Percentiles rank a stretch among this genome's conserved stretches.
Conservation (phyloP, 306 rosid genomes). For the Lotus japonicus region DNA sequence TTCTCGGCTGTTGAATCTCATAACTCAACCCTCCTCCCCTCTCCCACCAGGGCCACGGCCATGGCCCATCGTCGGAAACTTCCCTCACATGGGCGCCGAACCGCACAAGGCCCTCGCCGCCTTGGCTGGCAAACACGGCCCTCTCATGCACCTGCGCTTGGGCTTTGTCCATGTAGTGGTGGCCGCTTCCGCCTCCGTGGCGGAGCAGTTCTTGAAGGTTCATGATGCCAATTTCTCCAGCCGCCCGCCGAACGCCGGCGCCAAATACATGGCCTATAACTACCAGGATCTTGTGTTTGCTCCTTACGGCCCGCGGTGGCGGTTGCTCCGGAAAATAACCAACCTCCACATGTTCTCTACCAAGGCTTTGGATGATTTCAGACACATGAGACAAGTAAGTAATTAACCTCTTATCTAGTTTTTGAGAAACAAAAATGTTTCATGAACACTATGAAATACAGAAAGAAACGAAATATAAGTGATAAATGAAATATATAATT, state of each 20-base stretch:
- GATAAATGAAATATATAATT: no score
- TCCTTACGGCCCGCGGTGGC: slow-evolving; percentile 73
- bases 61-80: slow-evolving; percentile 73
- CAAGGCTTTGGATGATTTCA: slow-evolving; percentile 64
- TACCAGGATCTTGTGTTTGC: slow-evolving; percentile 64
- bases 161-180: slow-evolving; percentile 59
- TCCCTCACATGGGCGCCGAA: slow-evolving; percentile 52
- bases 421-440: no score
- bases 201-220: slow-evolving; percentile 50
- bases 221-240: slow-evolving; percentile 60
- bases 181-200: slow-evolving; percentile 67
- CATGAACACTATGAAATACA: no score
- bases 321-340: slow-evolving; percentile 65
- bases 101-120: slow-evolving; percentile 63
- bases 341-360: slow-evolving; percentile 66
- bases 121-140: slow-evolving; percentile 48
- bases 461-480: no score
- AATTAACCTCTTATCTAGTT: no score
- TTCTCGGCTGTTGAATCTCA: slow-evolving; percentile 7
- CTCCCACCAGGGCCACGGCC: slow-evolving; percentile 72
- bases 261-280: slow-evolving; percentile 52
- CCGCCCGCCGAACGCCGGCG: slow-evolving; percentile 76
- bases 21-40: background rate
- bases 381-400: slow-evolving; percentile 8
- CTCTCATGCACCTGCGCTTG: slow-evolving; percentile 62